These are phyloP conservation scores for Komagataella kurtzmanii DNA, from an alignment of 805 yeast species.

Conservation along the genomic window DNA sequence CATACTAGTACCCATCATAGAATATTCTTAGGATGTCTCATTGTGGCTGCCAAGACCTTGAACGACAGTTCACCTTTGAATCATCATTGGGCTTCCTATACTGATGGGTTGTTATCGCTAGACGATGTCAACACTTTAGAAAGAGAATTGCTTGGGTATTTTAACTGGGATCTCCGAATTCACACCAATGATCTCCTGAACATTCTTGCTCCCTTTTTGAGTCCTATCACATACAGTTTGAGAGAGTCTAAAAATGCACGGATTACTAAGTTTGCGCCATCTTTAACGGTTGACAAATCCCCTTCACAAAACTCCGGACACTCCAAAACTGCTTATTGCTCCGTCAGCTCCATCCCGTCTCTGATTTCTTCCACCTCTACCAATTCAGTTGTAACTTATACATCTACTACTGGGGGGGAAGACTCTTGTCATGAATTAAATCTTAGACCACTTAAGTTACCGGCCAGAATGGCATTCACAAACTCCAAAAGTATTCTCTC, in stretches of 20 bases:
- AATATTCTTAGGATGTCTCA: constrained; percentile 78
- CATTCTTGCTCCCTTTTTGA: constrained; percentile 63
- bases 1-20: constrained; percentile 79
- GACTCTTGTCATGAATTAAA: not conserved
- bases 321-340: not conserved
- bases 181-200: constrained; percentile 54
- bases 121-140: constrained; percentile 86
- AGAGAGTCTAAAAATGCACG: constrained; percentile 3
- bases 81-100: constrained; percentile 92
- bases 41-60: constrained; percentile 82
- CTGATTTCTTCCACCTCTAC: constrained; percentile 3
- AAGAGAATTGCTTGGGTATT: constrained; percentile 67
- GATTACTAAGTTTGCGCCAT: constrained; percentile 3
- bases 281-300: not conserved
- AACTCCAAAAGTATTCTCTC: not conserved
- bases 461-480: not conserved
- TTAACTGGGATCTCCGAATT: constrained; percentile 78
- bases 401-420: constrained; percentile 1
- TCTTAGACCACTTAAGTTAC: not conserved
- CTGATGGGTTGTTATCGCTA: constrained; percentile 59
- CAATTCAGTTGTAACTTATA: constrained; percentile 3
- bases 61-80: constrained; percentile 93
- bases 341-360: constrained; percentile 2
- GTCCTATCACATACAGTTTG: constrained; percentile 51
- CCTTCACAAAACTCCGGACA: not conserved